A percentile compares a stretch with the other conserved stretches of the same genome.
Conservation (phyloP, 805 yeast genomes). For the Blastobotrys attinorum region DNA sequence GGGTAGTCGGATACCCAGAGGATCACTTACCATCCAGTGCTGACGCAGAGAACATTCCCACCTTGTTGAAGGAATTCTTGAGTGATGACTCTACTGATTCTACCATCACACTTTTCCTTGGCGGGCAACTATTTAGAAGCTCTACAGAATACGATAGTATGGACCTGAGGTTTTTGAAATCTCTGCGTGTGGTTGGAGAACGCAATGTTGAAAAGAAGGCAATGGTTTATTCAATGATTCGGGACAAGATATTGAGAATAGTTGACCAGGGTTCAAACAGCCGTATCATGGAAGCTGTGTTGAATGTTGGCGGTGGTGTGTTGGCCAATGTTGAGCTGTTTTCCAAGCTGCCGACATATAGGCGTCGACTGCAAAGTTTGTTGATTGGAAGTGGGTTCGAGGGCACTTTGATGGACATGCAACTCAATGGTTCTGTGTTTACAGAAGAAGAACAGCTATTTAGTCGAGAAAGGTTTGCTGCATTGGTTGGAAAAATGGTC, state of each 20-base stretch:
- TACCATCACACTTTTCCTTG: slow-evolving; percentile 18
- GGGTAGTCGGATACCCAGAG: slow-evolving; percentile 24
- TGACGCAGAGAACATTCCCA: slow-evolving; percentile 14
- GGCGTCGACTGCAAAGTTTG: slow-evolving; percentile 7
- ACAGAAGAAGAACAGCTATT: not conserved
- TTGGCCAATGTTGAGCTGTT: slow-evolving; percentile 13
- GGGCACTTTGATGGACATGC: slow-evolving; percentile 1
- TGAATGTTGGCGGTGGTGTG: slow-evolving; percentile 13
- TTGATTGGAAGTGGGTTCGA: slow-evolving; percentile 13
- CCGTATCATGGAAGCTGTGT: slow-evolving; percentile 9
- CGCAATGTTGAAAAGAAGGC: slow-evolving; percentile 12
- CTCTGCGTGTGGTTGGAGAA: slow-evolving; percentile 15
- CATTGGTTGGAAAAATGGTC: not conserved
- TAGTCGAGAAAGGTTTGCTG: slow-evolving; percentile 1
- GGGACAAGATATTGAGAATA: slow-evolving; percentile 13
- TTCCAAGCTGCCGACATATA: slow-evolving; percentile 7
- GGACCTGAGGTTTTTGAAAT: slow-evolving; percentile 16
- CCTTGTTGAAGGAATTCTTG: slow-evolving; percentile 16
- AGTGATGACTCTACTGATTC: slow-evolving; percentile 13
- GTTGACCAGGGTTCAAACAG: slow-evolving; percentile 15
- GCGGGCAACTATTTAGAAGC: slow-evolving; percentile 18
- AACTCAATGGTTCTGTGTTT: not conserved
- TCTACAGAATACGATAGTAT: slow-evolving; percentile 16
- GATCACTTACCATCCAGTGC: slow-evolving; percentile 7
- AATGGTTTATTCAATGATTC: slow-evolving; percentile 16